A percentile compares a stretch with the other conserved stretches of the same genome.
Evolutionary conservation across 2,329 filamentous ascomycete genomes (phyloP).

Genomic region (Triangularia verruculosa): DNA sequence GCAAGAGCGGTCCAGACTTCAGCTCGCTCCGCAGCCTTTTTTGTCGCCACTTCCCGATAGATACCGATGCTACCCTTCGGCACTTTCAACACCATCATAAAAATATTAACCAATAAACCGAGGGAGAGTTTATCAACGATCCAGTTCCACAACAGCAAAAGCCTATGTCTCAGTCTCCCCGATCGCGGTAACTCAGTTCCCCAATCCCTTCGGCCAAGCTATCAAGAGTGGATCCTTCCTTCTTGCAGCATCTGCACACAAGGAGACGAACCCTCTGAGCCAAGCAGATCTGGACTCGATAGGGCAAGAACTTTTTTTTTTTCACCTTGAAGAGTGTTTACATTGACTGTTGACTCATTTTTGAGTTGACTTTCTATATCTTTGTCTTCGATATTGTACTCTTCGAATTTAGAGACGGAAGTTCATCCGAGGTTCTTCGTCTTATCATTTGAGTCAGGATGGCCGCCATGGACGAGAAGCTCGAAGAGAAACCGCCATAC

Average conservation of each 20-base stretch:
- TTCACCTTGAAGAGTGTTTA: not conserved
- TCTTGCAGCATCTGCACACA: not conserved
- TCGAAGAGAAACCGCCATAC: conserved; percentile 9
- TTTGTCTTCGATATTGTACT: not conserved
- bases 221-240: not conserved
- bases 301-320: not conserved
- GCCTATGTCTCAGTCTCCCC: not conserved
- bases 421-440: not conserved
- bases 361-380: not conserved
- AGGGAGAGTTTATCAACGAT: not conserved
- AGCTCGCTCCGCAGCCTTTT: not conserved
- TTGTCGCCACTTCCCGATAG: not conserved
- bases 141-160: not conserved
- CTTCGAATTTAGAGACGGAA: conserved; percentile 7
- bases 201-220: not conserved
- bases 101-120: not conserved
- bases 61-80: not conserved
- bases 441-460: not conserved
- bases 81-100: not conserved
- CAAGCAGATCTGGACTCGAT: not conserved
- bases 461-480: not conserved
- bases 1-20: not conserved
- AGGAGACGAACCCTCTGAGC: not conserved
- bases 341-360: not conserved
- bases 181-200: not conserved